Base-by-base conservation (phyloP, 352 stramenopile species). In the Phytopythium kandeliae region DNA sequence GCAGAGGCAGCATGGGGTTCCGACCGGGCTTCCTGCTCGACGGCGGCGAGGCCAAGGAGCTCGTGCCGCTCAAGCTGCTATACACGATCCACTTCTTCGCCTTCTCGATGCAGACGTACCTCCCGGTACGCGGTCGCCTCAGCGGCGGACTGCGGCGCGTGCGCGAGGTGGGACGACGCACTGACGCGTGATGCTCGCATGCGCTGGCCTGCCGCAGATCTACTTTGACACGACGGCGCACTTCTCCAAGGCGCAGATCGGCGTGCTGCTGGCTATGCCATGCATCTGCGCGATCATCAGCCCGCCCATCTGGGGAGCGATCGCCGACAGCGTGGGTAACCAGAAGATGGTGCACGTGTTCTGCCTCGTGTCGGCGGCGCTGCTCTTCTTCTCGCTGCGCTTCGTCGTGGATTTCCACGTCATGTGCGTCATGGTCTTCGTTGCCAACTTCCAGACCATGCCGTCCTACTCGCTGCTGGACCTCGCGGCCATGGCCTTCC, bases 11-110 rank as follows among this genome's bases (percentile, higher is more conserved):
- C 37, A 70, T 70, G 62, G 62, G 62, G 2, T 65, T 67, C 33
- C 63, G 58, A 30, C 43, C 51, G 9, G 51, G 55, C 12, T 87
- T 87, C 62, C 47, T 77, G 50, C 52, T 87, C 62, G 69, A 85
- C 42, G 75, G 73, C 62, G 75, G 76, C 51, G 76, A 87, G 62
- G 59, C 67, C 37, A 73, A 69, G 60, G 46, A 52, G 48, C 76
- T 87, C 67, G 63, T 85, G 59, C 67, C 76, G 60, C 76, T 87
- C 60, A 87, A 87, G 65, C 56, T 87, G 56, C 69, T 85, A 49
- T 87, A 84, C 59, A 58, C 80, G 41, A 78, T 87, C 60, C 67
- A 82, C 55, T 80, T 80, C 54, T 75, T 66, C 40, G 76, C 73
- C 30, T 87, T 87, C 62, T 84, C 71, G 49, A 80, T 69, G 35